Percentiles rank a stretch among this genome's conserved stretches.
Conservation (phyloP, 2,329 filamentous ascomycete genomes). For the Curvularia eragrostidis region DNA sequence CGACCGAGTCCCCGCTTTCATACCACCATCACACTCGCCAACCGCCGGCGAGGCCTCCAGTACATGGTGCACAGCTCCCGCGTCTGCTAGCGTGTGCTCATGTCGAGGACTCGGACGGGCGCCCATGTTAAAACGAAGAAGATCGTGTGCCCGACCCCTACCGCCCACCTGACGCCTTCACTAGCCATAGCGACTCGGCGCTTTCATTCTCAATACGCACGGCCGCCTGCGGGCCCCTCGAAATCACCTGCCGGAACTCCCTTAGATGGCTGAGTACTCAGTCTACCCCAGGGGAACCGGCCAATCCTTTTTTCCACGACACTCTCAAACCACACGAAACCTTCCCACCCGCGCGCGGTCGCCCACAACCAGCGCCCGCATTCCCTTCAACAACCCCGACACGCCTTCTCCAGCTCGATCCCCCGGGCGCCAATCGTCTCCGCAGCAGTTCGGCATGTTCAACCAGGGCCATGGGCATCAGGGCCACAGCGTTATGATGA, state of each 20-base stretch:
- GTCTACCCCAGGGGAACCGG: constrained; percentile 67
- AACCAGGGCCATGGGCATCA: constrained; percentile 68
- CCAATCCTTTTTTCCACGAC: constrained; percentile 65
- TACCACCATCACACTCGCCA: constrained; percentile 19
- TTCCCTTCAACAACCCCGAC: constrained; percentile 55
- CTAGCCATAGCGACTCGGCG: constrained; percentile 32
- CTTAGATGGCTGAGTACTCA: constrained; percentile 73
- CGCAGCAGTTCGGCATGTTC: constrained; percentile 70
- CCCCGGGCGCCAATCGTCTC: constrained; percentile 58
- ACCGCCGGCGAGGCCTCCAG: constrained; percentile 14
- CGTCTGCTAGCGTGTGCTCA: constrained; percentile 40
- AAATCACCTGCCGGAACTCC: constrained; percentile 35
- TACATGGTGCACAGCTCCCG: constrained; percentile 40
- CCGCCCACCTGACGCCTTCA: constrained; percentile 50
- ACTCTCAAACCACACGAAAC: constrained; percentile 57
- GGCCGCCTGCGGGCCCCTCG: constrained; percentile 39
- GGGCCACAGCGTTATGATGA: constrained; percentile 77
- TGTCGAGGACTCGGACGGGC: constrained; percentile 43
- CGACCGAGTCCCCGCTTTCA: constrained; percentile 24
- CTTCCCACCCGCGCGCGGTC: constrained; percentile 57
- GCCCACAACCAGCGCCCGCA: constrained; percentile 53
- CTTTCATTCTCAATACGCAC: constrained; percentile 35
- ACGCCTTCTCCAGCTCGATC: constrained; percentile 66
- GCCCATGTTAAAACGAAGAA: constrained; percentile 60
- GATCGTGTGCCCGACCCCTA: constrained; percentile 54